Conservation (phyloP, 345 rosid species). For the Boechera divaricarpa region DNA sequence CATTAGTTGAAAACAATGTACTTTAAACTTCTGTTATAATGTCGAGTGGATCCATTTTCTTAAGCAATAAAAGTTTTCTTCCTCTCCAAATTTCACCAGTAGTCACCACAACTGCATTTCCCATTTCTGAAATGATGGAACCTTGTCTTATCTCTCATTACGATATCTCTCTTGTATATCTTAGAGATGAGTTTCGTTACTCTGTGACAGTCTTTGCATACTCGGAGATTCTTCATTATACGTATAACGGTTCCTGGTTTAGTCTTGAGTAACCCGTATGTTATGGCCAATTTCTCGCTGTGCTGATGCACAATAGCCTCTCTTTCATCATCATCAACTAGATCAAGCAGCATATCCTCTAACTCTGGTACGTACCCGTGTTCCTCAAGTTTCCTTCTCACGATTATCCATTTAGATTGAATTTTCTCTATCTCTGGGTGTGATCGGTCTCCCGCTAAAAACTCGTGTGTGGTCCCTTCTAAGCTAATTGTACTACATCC, state of each 20-base stretch:
- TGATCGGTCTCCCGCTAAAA: slow-evolving; percentile 59
- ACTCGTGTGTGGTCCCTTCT: slow-evolving; percentile 61
- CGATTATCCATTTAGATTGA: slow-evolving; percentile 48
- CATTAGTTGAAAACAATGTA: slow-evolving; percentile 50
- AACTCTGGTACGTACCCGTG: slow-evolving; percentile 60
- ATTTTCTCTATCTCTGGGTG: slow-evolving; percentile 58
- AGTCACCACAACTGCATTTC: slow-evolving; percentile 60
- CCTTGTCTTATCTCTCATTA: slow-evolving; percentile 67
- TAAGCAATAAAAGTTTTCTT: slow-evolving; percentile 29
- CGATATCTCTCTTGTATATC: slow-evolving; percentile 55
- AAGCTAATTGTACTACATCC: slow-evolving; percentile 67
- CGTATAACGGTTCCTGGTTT: slow-evolving; percentile 52
- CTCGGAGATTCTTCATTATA: slow-evolving; percentile 68
- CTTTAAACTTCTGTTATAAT: slow-evolving; percentile 26
- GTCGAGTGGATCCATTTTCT: slow-evolving; percentile 27
- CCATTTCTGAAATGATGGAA: slow-evolving; percentile 66
- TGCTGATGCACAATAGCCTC: slow-evolving; percentile 61
- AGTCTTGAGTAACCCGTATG: slow-evolving; percentile 65
- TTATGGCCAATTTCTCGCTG: slow-evolving; percentile 69
- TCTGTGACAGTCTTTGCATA: slow-evolving; percentile 66
- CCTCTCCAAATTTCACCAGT: slow-evolving; percentile 53
- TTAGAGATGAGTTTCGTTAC: slow-evolving; percentile 63
- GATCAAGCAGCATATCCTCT: slow-evolving; percentile 48
- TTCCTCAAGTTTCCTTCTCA: slow-evolving; percentile 48
- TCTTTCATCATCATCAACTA: slow-evolving; percentile 57